phyloP scores from a whole-genome alignment of 768 basidiomycete genomes.

The Pholiota molesta region DNA sequence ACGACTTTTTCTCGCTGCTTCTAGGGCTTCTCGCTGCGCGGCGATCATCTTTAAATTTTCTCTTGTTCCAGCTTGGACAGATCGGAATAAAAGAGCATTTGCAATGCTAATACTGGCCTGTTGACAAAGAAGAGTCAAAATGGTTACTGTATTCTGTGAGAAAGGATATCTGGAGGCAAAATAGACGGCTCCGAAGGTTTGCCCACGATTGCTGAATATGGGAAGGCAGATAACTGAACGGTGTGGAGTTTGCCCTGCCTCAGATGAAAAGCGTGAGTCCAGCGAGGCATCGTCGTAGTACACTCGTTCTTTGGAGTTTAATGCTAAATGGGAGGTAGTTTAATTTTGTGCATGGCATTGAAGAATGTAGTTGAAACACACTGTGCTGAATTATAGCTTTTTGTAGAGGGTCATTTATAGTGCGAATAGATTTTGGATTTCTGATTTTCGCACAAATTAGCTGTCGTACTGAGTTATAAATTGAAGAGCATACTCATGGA shows the following conservation, averaged over 20 bases:
- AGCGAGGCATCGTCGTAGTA: constrained; percentile 62
- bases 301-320: constrained; percentile 67
- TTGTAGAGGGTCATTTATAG: constrained; percentile 62
- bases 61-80: constrained; percentile 71
- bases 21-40: constrained; percentile 68
- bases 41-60: constrained; percentile 81
- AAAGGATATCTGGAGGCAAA: constrained; percentile 69
- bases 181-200: constrained; percentile 74
- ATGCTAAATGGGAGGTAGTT: constrained; percentile 38
- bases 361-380: constrained; percentile 31
- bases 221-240: constrained; percentile 70
- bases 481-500: constrained; percentile 56
- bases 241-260: constrained; percentile 61
- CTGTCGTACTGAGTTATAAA: background rate
- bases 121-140: constrained; percentile 67
- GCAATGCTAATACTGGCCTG: constrained; percentile 79
- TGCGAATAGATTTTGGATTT: constrained; percentile 61
- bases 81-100: constrained; percentile 74
- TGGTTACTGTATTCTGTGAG: constrained; percentile 59
- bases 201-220: constrained; percentile 74
- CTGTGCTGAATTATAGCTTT: constrained; percentile 70
- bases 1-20: constrained; percentile 68
- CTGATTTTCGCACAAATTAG: constrained; percentile 29
- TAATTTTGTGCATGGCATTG: background rate
- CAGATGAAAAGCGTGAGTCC: constrained; percentile 71